phyloP scores from a whole-genome alignment of 208 protist genomes.

The Trypanosoma mega region DNA sequence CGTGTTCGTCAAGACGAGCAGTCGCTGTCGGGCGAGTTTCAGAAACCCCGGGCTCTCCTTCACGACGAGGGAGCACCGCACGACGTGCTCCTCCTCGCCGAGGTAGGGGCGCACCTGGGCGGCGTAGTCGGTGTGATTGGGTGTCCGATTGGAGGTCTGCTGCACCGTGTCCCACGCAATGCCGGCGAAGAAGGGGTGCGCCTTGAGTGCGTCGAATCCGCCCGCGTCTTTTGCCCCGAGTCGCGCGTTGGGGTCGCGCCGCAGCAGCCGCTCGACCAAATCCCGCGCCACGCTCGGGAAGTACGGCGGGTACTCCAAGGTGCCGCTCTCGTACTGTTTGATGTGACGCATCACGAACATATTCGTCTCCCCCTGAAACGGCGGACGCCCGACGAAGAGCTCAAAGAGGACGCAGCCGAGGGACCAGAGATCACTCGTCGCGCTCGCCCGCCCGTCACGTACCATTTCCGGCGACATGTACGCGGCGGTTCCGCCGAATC shows the following conservation, averaged over 20 bases:
- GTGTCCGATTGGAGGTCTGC: conserved; percentile 43
- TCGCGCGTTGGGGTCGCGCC: conserved; percentile 55
- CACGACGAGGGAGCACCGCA: conserved; percentile 54
- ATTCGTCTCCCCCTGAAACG: conserved; percentile 53
- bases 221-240: conserved; percentile 65
- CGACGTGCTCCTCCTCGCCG: conserved; percentile 37
- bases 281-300: conserved; percentile 63
- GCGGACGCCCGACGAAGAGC: conserved; percentile 51
- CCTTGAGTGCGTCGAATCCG: conserved; percentile 79
- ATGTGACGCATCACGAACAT: conserved; percentile 69
- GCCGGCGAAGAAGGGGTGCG: conserved; percentile 80
- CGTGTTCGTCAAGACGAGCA: conserved; percentile 67
- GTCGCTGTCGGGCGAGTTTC: conserved; percentile 16
- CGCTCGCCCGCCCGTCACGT: conserved; percentile 49
- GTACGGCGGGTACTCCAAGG: conserved; percentile 28
- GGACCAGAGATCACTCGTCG: conserved; percentile 86
- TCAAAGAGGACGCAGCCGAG: conserved; percentile 79
- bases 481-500: conserved; percentile 61
- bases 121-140: conserved; percentile 42
- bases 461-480: conserved; percentile 81
- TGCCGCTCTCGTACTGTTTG: conserved; percentile 30
- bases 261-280: conserved; percentile 78
- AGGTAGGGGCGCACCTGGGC: conserved; percentile 43
- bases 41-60: conserved; percentile 11
- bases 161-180: conserved; percentile 65